Evolutionary conservation across 768 basidiomycete species (phyloP).

Genomic region (Trichaptum fuscoviolaceum): DNA sequence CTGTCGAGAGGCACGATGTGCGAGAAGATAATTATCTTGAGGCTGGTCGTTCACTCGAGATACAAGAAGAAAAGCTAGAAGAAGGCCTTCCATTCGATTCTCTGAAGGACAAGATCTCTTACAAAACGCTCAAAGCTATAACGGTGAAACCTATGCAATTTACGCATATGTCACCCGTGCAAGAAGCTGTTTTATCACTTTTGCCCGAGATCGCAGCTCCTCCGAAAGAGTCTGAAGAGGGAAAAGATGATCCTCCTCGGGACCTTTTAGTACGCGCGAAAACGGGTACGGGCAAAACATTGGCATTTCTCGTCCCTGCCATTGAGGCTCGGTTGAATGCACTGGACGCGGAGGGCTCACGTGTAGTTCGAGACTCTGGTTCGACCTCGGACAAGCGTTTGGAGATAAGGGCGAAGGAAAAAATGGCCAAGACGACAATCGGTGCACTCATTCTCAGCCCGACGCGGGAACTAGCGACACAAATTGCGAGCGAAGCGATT

Average conservation of each 20-base stretch:
- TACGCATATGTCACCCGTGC: slow-evolving; percentile 73
- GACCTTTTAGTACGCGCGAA: slow-evolving; percentile 85
- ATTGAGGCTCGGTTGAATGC: slow-evolving; percentile 68
- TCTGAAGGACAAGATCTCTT: slow-evolving; percentile 27
- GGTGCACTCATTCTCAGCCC: slow-evolving; percentile 84
- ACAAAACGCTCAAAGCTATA: slow-evolving; percentile 50
- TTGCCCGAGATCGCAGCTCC: slow-evolving; percentile 66
- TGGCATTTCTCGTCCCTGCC: slow-evolving; percentile 84
- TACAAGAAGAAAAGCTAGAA: not conserved
- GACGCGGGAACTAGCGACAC: slow-evolving; percentile 84
- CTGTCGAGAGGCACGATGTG: not conserved
- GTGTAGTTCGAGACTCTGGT: slow-evolving; percentile 39
- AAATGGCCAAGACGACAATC: slow-evolving; percentile 42
- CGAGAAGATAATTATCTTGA: not conserved
- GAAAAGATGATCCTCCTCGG: slow-evolving; percentile 27
- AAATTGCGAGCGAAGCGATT: slow-evolving; percentile 81
- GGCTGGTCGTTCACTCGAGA: not conserved
- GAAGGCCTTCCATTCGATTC: slow-evolving; percentile 19
- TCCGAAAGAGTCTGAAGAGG: slow-evolving; percentile 30
- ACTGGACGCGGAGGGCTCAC: slow-evolving; percentile 40
- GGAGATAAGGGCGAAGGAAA: slow-evolving; percentile 25
- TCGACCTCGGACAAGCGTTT: slow-evolving; percentile 26
- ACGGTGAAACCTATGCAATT: slow-evolving; percentile 61
- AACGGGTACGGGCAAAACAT: slow-evolving; percentile 87
- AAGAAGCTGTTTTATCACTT: slow-evolving; percentile 69